Base-by-base conservation (phyloP, 805 yeast genomes). In the Barnettozyma pratensis region DNA sequence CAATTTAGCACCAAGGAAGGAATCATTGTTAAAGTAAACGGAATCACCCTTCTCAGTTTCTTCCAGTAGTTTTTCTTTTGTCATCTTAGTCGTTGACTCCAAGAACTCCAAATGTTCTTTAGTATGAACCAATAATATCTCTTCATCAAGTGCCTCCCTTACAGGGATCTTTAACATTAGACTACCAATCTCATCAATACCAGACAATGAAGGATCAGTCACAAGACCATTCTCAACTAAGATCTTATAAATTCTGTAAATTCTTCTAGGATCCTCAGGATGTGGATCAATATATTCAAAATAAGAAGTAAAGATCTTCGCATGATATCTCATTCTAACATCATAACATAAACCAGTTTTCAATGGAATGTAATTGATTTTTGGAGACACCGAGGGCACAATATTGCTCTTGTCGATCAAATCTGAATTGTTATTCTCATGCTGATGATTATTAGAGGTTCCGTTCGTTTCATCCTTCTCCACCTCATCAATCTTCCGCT, bases 261-360 rank as follows among this genome's bases (percentile, higher is more conserved):
- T 91, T 57, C 99, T 80, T 53, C 99, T 77, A 9, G 99, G 99
- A 63, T 94, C 99, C 65, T 94, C 99, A 5, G 99, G 99, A 64
- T 94, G 99, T 2, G 98, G 99, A 63, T 94, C 99, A 45, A 92
- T 88, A 67, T 92, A 92, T 65, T 92, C 97, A 59, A 80, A 87
- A 57, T 92, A 88, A 2, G 94, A 85, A 4, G 96, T 88, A 69
- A 87, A 91, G 46, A 94, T 84, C 63, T 90, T 88, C 37, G 97
- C 96, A 65, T 94, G 99, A 66, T 92, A 94, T 53, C 99, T 76
- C 98, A 94, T 94, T 54, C 98, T 76, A 25, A 90, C 97, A 65
- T 94, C 99, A 67, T 94, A 94, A 50, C 96, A 92, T 7, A 94
- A 70, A 0, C 99, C 99, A 0, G 99, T 92, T 64, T 90, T 92